Base-by-base conservation (phyloP, 192 early-diverging fungal species). In the Coemansia asiatica region DNA sequence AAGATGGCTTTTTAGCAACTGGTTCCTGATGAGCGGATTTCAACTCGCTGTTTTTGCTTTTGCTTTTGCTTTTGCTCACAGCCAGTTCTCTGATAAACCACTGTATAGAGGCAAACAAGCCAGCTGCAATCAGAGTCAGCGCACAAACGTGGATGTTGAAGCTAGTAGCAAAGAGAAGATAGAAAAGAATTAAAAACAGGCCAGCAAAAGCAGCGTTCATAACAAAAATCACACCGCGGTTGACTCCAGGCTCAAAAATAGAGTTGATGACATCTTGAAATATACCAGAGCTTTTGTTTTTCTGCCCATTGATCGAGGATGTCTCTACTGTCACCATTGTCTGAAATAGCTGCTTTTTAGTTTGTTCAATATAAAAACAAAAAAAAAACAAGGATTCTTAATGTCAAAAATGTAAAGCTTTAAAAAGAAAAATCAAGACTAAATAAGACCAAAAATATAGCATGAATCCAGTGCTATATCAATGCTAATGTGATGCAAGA, bases 161-260 rank as follows among this genome's bases (percentile, higher is more conserved):
- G 63, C 47, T 26, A 4, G 81, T 78, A n/a, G 70, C 75, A 48
- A 75, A 38, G 23, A 78, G 33, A 33, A 83, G 64, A 33, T 78
- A 83, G 19, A 59, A 35, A 27, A 83, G 64, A 35, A 78, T 78
- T 1, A 60, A 33, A 38, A 83, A 78, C 44, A 83, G 72, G 13
- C 72, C 72, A n/a, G 61, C 21, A 50, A 83, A 83, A 2, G 81
- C 72, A 55, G 68, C 54, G 47, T 83, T 83, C 75, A 83, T 74
- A 29, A 73, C 81, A 22, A 83, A 48, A 19, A 78, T 54, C 16
- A 83, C 75, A n/a, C 81, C 76, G 46, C 54, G 81, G 67, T 83
- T 83, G 64, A 83, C 75, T 31, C 81, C 81, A 1, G 81, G 81
- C 60, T 83, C 66, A 31, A 83, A 83, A 23, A 79, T 75, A n/a